A percentile compares a stretch with the other conserved stretches of the same genome.
Conservation (phyloP, 2,329 filamentous ascomycete genomes). For the Paraconiothyrium sp. region DNA sequence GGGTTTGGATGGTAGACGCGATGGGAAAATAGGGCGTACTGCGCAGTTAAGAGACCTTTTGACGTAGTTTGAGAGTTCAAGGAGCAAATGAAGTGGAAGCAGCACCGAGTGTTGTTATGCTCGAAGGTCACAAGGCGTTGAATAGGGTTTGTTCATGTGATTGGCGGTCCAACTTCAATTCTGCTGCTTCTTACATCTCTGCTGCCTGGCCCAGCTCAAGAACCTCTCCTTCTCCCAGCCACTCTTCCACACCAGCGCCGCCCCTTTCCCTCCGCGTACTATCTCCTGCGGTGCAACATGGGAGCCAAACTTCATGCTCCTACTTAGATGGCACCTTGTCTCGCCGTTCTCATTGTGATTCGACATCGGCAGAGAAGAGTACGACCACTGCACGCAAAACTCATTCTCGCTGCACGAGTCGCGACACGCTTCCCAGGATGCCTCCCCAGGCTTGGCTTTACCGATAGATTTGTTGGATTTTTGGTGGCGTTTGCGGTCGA, state of each 20-base stretch:
- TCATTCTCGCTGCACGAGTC: constrained; percentile 37
- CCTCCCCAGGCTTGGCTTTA: constrained; percentile 33
- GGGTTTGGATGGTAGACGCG: not conserved
- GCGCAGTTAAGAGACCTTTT: too few species aligned
- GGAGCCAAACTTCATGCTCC: constrained; percentile 39
- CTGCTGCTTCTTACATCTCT: constrained; percentile 38
- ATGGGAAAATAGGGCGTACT: not conserved
- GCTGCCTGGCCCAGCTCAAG: constrained; percentile 36
- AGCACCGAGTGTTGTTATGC: too few species aligned
- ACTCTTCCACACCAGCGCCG: constrained; percentile 35
- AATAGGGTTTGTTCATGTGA: too few species aligned
- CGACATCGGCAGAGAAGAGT: constrained; percentile 34
- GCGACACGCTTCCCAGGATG: constrained; percentile 39
- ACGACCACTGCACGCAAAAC: constrained; percentile 47
- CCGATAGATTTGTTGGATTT: constrained; percentile 15
- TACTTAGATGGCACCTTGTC: constrained; percentile 47
- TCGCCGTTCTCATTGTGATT: constrained; percentile 45
- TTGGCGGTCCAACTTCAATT: constrained; percentile 13
- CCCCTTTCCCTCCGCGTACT: constrained; percentile 19
- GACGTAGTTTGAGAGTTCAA: not conserved
- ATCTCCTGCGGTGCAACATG: constrained; percentile 21
- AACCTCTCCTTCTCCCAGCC: constrained; percentile 45
- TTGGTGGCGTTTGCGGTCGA: constrained; percentile 23
- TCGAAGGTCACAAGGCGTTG: too few species aligned
- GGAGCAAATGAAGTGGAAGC: not conserved